Percentiles rank a stretch among this genome's conserved stretches.
Conservation (phyloP, 2,329 filamentous ascomycete species). For the Emericellopsis cladophorae region DNA sequence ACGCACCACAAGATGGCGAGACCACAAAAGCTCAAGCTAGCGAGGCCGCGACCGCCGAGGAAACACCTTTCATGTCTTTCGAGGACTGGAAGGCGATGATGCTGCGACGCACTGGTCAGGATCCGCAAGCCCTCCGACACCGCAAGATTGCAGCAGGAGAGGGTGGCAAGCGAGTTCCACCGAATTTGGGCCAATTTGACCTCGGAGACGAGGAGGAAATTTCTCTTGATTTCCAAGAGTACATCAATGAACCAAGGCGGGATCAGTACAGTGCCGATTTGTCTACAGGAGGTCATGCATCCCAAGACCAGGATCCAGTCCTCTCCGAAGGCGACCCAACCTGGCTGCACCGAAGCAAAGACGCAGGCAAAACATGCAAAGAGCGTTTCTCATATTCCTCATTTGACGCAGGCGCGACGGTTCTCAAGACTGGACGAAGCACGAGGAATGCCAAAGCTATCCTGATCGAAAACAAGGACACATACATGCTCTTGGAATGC, state of each 20-base stretch:
- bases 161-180: slow-evolving; percentile 33
- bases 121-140: slow-evolving; percentile 51
- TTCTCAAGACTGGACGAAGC: slow-evolving; percentile 78
- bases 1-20: too few species aligned
- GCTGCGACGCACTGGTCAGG: slow-evolving; percentile 71
- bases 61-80: slow-evolving; percentile 71
- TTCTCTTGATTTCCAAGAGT: slow-evolving; percentile 36
- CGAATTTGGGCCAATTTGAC: slow-evolving; percentile 60
- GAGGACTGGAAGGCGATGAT: slow-evolving; percentile 98
- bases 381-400: slow-evolving; percentile 96
- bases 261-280: slow-evolving; percentile 5
- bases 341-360: slow-evolving; percentile 62
- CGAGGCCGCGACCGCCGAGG: slow-evolving; percentile 5
- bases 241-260: slow-evolving; percentile 28
- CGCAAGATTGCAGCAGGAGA: slow-evolving; percentile 40
- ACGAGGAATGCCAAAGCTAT: slow-evolving; percentile 83
- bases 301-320: slow-evolving; percentile 22
- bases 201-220: slow-evolving; percentile 86
- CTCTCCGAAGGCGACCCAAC: slow-evolving; percentile 33
- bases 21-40: neutral
- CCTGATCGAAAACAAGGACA: slow-evolving; percentile 93
- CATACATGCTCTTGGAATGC: slow-evolving; percentile 94
- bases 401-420: slow-evolving; percentile 89
- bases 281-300: slow-evolving; percentile 3
- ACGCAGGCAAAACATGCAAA: slow-evolving; percentile 95